These are phyloP conservation scores for Aspergillus nidulans DNA, from an alignment of 495 filamentous ascomycete species.

Conservation along the genomic window DNA sequence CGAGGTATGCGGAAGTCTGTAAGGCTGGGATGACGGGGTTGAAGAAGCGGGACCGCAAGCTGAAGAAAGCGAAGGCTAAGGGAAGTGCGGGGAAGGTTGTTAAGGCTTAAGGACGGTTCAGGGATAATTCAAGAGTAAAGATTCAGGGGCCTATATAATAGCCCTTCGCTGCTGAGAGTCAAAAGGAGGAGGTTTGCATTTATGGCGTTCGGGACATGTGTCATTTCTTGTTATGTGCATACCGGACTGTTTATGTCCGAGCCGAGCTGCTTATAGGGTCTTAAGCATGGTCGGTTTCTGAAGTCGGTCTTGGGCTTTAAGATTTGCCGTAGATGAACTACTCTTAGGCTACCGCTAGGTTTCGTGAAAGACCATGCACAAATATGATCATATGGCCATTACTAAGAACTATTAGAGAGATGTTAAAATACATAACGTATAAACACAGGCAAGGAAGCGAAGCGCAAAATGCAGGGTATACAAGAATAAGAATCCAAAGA, in stretches of 20 bases:
- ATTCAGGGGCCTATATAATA: too few relatives aligned
- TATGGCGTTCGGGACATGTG: slow-evolving; percentile 1
- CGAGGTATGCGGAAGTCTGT: slow-evolving; percentile 84
- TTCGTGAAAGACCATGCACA: not conserved
- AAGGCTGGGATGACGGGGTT: slow-evolving; percentile 81
- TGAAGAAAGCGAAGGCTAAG: slow-evolving; percentile 70
- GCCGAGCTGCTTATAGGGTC: not conserved
- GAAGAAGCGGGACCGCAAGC: slow-evolving; percentile 93
- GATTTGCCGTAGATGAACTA: not conserved
- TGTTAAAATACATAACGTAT: not conserved
- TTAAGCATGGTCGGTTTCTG: not conserved
- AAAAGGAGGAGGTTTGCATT: slow-evolving; percentile 5
- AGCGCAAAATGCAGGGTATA: slow-evolving; percentile 6
- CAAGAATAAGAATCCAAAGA: not conserved
- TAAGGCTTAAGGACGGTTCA: slow-evolving; percentile 28
- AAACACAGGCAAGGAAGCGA: slow-evolving; percentile 13
- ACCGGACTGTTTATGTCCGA: not conserved
- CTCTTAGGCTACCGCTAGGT: not conserved
- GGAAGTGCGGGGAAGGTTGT: slow-evolving; percentile 47
- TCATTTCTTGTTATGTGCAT: not conserved
- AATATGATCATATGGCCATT: not conserved
- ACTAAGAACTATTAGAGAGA: not conserved
- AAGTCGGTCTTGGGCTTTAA: not conserved
- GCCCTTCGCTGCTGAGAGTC: not conserved
- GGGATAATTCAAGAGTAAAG: not conserved